Evolutionary conservation across 2,329 filamentous ascomycete genomes (phyloP).

Genomic region (Aspergillus hortae): DNA sequence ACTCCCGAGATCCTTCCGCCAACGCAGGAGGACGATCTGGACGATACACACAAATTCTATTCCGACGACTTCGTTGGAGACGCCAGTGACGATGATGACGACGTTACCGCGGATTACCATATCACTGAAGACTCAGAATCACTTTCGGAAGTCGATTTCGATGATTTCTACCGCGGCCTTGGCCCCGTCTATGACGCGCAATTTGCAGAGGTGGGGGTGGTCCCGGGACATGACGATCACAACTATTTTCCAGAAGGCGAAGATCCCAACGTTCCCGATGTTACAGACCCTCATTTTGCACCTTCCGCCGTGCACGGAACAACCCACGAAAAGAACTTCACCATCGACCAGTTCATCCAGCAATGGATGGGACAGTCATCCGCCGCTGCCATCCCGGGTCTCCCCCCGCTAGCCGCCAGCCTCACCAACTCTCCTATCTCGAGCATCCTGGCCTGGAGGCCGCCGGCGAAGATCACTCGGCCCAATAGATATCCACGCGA

Average conservation of each 20-base stretch:
- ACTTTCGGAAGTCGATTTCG: conserved; percentile 25
- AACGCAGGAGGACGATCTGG: conserved; percentile 24
- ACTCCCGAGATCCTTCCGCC: conserved; percentile 10
- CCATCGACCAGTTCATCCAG: conserved; percentile 41
- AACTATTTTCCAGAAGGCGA: conserved; percentile 16
- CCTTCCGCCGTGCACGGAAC: conserved; percentile 27
- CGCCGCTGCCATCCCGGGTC: conserved; percentile 16
- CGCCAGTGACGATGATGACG: conserved; percentile 15
- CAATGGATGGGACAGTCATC: conserved; percentile 36
- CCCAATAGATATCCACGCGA: conserved; percentile 24
- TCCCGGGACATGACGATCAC: conserved; percentile 14
- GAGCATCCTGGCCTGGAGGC: conserved; percentile 33
- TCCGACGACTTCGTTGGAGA: conserved; percentile 21
- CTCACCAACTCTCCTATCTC: conserved; percentile 27
- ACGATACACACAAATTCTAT: conserved; percentile 34
- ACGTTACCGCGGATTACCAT: conserved; percentile 7
- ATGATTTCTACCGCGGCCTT: conserved; percentile 27
- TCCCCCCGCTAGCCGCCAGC: conserved; percentile 14
- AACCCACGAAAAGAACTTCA: conserved; percentile 39
- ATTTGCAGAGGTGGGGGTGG: conserved; percentile 6
- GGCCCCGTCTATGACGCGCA: conserved; percentile 17
- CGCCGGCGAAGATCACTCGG: conserved; percentile 30
- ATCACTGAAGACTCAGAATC: background rate
- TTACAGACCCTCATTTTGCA: conserved; percentile 16
- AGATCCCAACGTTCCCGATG: conserved; percentile 10